Percentiles rank a stretch among this genome's conserved stretches.
These are phyloP conservation scores for Coleophoma cylindrospora DNA, from an alignment of 2,329 filamentous ascomycete genomes.

Conservation along the genomic window DNA sequence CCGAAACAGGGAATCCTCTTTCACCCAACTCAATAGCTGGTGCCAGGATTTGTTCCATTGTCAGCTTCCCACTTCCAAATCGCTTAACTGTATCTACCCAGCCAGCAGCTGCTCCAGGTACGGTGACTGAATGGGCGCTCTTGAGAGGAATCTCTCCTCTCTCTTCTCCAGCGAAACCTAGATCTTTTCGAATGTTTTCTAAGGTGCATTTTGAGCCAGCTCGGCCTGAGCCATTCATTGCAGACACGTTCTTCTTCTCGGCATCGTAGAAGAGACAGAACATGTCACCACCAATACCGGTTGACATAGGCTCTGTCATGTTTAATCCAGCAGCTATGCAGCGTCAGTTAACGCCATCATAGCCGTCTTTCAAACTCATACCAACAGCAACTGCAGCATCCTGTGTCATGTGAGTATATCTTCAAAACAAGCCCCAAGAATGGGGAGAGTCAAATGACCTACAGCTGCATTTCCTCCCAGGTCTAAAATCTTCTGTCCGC, in stretches of 20 bases:
- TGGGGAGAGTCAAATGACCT: constrained; percentile 30
- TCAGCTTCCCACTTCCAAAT: constrained; percentile 84
- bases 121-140: constrained; percentile 77
- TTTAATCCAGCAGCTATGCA: constrained; percentile 77
- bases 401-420: constrained; percentile 36
- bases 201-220: constrained; percentile 65
- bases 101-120: constrained; percentile 85
- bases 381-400: constrained; percentile 94
- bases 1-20: constrained; percentile 83
- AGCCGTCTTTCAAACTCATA: constrained; percentile 32
- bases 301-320: constrained; percentile 87
- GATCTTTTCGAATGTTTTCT: constrained; percentile 62
- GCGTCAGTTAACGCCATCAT: not conserved
- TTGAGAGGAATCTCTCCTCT: constrained; percentile 61
- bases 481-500: constrained; percentile 78
- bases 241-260: constrained; percentile 72
- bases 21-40: constrained; percentile 86
- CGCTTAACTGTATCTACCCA: constrained; percentile 87
- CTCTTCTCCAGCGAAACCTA: constrained; percentile 58
- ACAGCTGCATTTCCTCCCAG: constrained; percentile 92
- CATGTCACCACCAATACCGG: constrained; percentile 95
- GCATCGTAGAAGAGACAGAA: constrained; percentile 93
- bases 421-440: too few species aligned
- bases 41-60: constrained; percentile 68
- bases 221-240: constrained; percentile 91